Percentiles rank a stretch among this genome's conserved stretches.
phyloP scores from a whole-genome alignment of 2,329 filamentous ascomycete species.

The Colletotrichum scovillei region DNA sequence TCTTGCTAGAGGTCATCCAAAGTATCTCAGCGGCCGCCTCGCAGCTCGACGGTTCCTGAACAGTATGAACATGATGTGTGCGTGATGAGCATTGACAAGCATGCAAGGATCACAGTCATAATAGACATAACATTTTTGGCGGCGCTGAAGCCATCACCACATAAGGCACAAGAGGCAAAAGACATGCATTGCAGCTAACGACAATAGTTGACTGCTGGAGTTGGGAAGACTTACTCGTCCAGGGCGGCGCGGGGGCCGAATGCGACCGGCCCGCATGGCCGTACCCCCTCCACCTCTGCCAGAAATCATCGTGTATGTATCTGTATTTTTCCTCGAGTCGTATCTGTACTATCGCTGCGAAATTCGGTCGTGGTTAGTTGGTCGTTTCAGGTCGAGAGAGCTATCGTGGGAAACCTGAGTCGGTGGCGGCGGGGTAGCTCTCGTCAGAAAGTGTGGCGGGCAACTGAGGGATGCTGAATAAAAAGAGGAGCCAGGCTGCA shows the following conservation, averaged over 20 bases:
- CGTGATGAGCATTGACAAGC: too few relatives aligned
- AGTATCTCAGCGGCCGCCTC: neutral
- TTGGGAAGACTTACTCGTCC: conserved; percentile 48
- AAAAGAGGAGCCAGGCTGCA: neutral
- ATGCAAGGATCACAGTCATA: too few relatives aligned
- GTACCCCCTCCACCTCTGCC: conserved; percentile 55
- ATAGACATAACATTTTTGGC: too few relatives aligned
- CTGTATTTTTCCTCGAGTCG: neutral
- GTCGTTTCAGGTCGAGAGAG: conserved; percentile 28
- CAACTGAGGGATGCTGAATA: neutral
- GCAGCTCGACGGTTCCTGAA: neutral
- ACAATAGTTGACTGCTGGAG: conserved; percentile 16
- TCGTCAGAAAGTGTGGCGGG: conserved; percentile 16
- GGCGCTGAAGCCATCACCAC: neutral
- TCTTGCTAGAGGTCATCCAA: neutral
- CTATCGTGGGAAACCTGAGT: conserved; percentile 25
- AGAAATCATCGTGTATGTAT: conserved; percentile 55
- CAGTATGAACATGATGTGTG: neutral
- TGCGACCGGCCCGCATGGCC: conserved; percentile 51
- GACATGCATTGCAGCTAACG: neutral
- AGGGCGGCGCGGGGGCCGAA: conserved; percentile 56
- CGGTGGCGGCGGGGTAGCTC: conserved; percentile 35
- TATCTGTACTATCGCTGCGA: neutral
- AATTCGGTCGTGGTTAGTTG: neutral
- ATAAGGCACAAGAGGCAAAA: neutral